Conservation (phyloP, 768 basidiomycete species). For the Russula dissimulans region DNA sequence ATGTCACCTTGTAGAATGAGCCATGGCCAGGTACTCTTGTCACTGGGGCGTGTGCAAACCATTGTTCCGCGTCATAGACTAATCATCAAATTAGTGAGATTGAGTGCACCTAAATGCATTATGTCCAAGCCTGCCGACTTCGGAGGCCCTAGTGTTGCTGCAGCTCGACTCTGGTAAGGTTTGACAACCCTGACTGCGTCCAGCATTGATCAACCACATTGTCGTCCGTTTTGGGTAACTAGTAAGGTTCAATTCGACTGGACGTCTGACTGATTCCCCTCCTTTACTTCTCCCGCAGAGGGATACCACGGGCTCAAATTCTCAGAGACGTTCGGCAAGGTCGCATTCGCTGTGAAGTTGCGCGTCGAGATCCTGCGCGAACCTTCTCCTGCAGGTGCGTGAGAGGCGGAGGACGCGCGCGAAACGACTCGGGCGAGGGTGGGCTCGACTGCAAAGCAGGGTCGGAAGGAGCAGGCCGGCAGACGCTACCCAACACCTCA, state of each 20-base stretch:
- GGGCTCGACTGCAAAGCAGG: slow-evolving; percentile 31
- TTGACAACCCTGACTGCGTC: too few relatives aligned
- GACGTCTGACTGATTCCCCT: slow-evolving; percentile 62
- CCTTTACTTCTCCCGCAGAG: slow-evolving; percentile 64
- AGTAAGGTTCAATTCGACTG: slow-evolving; percentile 80
- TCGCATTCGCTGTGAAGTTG: slow-evolving; percentile 60
- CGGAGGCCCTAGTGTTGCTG: too few relatives aligned
- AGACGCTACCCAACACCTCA: slow-evolving; percentile 84
- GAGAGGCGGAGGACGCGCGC: slow-evolving; percentile 31
- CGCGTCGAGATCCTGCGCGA: slow-evolving; percentile 58
- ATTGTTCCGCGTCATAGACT: too few relatives aligned
- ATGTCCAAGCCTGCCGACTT: too few relatives aligned
- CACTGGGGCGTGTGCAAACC: too few relatives aligned
- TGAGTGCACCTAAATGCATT: too few relatives aligned
- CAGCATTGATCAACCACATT: too few relatives aligned
- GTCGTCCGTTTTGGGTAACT: too few relatives aligned
- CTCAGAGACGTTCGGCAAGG: slow-evolving; percentile 52
- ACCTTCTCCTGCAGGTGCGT: slow-evolving; percentile 57
- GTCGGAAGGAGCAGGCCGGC: slow-evolving; percentile 44
- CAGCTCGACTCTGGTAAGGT: too few relatives aligned
- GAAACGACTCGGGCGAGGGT: slow-evolving; percentile 23
- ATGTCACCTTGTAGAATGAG: too few relatives aligned
- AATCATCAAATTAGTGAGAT: too few relatives aligned
- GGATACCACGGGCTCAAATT: slow-evolving; percentile 69
- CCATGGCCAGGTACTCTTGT: too few relatives aligned